Evolutionary conservation across 2,329 filamentous ascomycete genomes (phyloP).

Genomic region (Colletotrichum sp.): DNA sequence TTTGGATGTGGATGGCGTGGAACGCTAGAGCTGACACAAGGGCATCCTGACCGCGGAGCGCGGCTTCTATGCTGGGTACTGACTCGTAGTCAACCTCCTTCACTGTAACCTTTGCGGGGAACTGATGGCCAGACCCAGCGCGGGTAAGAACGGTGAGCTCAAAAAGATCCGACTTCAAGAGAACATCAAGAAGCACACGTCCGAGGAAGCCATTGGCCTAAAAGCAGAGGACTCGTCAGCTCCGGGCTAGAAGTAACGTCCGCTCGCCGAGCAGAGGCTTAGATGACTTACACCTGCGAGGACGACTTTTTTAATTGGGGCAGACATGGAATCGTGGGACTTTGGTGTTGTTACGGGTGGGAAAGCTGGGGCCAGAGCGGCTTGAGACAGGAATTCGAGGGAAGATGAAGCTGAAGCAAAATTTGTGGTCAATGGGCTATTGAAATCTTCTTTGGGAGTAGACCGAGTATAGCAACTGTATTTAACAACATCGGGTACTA

Average conservation of each 20-base stretch:
- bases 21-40: conserved; percentile 53
- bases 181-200: conserved; percentile 30
- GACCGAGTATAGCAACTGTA: neutral
- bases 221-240: neutral
- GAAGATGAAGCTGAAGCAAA: neutral
- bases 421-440: neutral
- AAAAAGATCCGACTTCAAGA: conserved; percentile 35
- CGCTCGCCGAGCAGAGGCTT: neutral
- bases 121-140: conserved; percentile 43
- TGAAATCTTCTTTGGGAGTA: neutral
- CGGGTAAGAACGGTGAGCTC: conserved; percentile 41
- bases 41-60: conserved; percentile 62
- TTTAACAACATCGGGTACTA: neutral
- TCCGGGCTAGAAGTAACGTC: neutral
- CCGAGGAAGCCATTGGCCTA: conserved; percentile 38
- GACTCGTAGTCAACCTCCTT: conserved; percentile 38
- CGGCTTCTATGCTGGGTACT: conserved; percentile 50
- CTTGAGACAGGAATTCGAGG: neutral
- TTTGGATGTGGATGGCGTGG: conserved; percentile 44
- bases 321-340: neutral
- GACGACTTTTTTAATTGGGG: neutral
- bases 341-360: neutral
- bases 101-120: conserved; percentile 33
- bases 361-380: neutral
- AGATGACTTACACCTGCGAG: conserved; percentile 4